Evolutionary conservation across 2,329 filamentous ascomycete genomes (phyloP).

Genomic region (Fonsecaea monophora): DNA sequence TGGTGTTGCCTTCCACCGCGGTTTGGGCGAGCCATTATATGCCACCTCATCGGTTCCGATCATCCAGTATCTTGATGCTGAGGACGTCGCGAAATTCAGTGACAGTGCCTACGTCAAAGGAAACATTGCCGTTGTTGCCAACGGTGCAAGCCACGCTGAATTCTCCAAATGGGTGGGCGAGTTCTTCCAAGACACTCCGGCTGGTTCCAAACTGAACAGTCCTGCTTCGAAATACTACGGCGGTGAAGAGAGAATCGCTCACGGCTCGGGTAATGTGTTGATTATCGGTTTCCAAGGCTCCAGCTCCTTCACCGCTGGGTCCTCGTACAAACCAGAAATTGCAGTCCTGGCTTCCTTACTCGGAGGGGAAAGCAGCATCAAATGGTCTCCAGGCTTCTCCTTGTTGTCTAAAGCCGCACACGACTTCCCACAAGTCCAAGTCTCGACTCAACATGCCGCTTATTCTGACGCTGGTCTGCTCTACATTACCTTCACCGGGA

Average conservation of each 20-base stretch:
- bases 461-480: constrained; percentile 97
- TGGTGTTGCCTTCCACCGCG: constrained; percentile 86
- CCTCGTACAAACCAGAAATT: constrained; percentile 85
- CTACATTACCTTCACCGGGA: constrained; percentile 78
- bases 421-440: constrained; percentile 68
- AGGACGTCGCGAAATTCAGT: constrained; percentile 77
- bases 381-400: constrained; percentile 94
- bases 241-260: constrained; percentile 88
- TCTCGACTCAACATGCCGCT: constrained; percentile 76
- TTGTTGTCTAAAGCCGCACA: constrained; percentile 81
- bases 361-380: constrained; percentile 88
- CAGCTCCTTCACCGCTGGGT: constrained; percentile 70
- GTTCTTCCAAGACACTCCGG: constrained; percentile 78
- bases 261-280: constrained; percentile 77
- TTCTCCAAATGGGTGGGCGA: constrained; percentile 89
- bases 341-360: constrained; percentile 87
- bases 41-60: constrained; percentile 74
- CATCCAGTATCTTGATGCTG: constrained; percentile 79
- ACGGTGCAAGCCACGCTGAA: constrained; percentile 77
- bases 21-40: constrained; percentile 80
- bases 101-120: constrained; percentile 81
- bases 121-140: constrained; percentile 90
- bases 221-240: constrained; percentile 85
- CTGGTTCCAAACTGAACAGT: constrained; percentile 60
- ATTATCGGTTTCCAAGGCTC: constrained; percentile 94